These are phyloP conservation scores for Gossypium ekmanianum DNA, from an alignment of 345 rosid species.

Conservation along the genomic window DNA sequence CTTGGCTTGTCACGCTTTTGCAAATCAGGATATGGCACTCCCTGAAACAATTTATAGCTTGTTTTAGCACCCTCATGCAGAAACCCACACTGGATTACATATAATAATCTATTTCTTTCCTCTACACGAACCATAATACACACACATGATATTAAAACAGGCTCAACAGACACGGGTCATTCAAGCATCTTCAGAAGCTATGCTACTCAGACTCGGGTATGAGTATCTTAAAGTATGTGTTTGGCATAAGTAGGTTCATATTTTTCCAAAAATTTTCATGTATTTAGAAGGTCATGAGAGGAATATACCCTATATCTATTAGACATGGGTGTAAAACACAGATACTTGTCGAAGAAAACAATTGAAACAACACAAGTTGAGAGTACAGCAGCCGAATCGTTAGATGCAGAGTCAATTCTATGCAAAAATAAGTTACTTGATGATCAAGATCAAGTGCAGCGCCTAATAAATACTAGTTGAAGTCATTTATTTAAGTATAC, in stretches of 20 bases:
- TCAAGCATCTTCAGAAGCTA: neutral
- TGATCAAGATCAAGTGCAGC: neutral
- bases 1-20: slow-evolving; percentile 86
- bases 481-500: neutral
- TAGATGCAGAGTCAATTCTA: neutral
- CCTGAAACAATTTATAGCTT: slow-evolving; percentile 38
- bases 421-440: neutral
- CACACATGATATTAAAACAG: neutral
- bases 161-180: neutral
- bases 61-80: neutral
- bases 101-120: neutral
- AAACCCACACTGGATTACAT: neutral
- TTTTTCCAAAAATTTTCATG: neutral
- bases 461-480: neutral
- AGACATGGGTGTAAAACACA: neutral
- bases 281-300: neutral
- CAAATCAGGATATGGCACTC: slow-evolving; percentile 59
- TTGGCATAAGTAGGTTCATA: neutral
- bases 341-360: neutral
- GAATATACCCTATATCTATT: neutral
- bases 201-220: neutral
- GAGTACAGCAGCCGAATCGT: neutral
- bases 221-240: neutral
- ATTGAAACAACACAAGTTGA: neutral
- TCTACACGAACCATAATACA: neutral